These are phyloP conservation scores for Schrenkiella parvula DNA, from an alignment of 345 rosid genomes.

Conservation along the genomic window DNA sequence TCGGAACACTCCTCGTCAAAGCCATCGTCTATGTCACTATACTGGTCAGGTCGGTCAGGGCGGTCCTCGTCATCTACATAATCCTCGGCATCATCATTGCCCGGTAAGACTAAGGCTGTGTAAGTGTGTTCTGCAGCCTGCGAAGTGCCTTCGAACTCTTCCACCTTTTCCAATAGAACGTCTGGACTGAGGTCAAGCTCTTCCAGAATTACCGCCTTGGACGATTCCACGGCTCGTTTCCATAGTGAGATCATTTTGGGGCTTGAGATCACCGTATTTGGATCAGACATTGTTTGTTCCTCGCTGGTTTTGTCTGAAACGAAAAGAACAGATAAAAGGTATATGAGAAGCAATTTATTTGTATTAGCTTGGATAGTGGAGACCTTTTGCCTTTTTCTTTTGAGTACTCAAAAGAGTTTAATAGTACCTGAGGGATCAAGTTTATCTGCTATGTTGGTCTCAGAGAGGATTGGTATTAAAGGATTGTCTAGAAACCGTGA, in stretches of 20 bases:
- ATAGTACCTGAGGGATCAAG: constrained; percentile 37
- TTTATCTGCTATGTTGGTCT: constrained; percentile 23
- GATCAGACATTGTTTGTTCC: constrained; percentile 18
- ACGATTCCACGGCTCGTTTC: constrained; percentile 63
- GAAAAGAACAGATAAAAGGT: neutral
- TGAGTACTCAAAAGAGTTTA: neutral
- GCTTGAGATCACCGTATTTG: constrained; percentile 45
- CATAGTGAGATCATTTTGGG: constrained; percentile 79
- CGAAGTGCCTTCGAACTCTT: constrained; percentile 63
- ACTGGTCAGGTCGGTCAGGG: constrained; percentile 19
- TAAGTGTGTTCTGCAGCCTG: constrained; percentile 69
- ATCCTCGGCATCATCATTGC: constrained; percentile 28
- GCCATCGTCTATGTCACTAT: constrained; percentile 35
- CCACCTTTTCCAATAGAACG: constrained; percentile 60
- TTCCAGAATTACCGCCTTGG: constrained; percentile 61
- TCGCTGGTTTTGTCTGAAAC: constrained; percentile 13
- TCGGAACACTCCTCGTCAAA: constrained; percentile 41
- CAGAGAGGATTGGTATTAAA: constrained; percentile 33
- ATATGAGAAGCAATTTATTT: neutral
- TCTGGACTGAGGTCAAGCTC: constrained; percentile 59
- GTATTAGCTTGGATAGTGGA: neutral
- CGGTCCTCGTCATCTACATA: constrained; percentile 29
- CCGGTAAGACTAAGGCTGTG: constrained; percentile 56
- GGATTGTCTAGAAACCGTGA: constrained; percentile 49
- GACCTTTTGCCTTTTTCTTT: neutral